Base-by-base conservation (phyloP, 2,329 filamentous ascomycete genomes). In the Pseudopyrenochaeta lycopersici region DNA sequence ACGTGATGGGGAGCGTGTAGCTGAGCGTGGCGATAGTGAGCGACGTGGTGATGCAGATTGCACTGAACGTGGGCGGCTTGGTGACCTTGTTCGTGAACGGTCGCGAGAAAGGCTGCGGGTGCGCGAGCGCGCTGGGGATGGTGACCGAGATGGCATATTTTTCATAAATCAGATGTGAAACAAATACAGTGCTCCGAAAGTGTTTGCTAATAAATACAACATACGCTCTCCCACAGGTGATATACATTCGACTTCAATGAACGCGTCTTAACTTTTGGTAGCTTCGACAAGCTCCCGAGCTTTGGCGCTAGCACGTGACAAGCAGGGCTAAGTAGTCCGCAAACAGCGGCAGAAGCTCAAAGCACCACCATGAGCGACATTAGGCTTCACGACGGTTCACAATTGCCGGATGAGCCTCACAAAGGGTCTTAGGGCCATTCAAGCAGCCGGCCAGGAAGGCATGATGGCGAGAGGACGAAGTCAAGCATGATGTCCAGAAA, bases 81-180 rank as follows among this genome's bases (percentile, higher is more conserved):
- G 63, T 46, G 71, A 69, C 44, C 49, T 62, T 32, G 74, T 71
- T 46, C 54, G 73, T 38, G 78, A 78, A 52, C 76, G 77, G 50
- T 77, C 73, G 57, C 77, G 78, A 32, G 77, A 78, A 31, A 56
- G 60, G 66, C 76, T 79, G 54, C 72, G 76, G 31, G 63, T 65
- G 51, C 58, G 68, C 49, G 67, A 63, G 31, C 60, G 65, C 52
- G 66, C 55, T 30, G 56, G 65, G 20, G 67, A 66, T 12, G 59
- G 62, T 11, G 67, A 71, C 27, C 51, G 65, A 36, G 72, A 74
- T 23, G 62, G 60, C 63, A 66, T 67, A 17, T 20, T 23, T 23
- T 10, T 2, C 23, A 5, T 27, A 21, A 4, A 23, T n/a, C n/a
- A n/a, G n/a, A 5, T 2, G 17, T 39, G 23, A 9, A 27, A 23